These are phyloP conservation scores for Gryganskiella cystojenkinii DNA, from an alignment of 192 early-diverging fungal genomes.

Conservation along the genomic window DNA sequence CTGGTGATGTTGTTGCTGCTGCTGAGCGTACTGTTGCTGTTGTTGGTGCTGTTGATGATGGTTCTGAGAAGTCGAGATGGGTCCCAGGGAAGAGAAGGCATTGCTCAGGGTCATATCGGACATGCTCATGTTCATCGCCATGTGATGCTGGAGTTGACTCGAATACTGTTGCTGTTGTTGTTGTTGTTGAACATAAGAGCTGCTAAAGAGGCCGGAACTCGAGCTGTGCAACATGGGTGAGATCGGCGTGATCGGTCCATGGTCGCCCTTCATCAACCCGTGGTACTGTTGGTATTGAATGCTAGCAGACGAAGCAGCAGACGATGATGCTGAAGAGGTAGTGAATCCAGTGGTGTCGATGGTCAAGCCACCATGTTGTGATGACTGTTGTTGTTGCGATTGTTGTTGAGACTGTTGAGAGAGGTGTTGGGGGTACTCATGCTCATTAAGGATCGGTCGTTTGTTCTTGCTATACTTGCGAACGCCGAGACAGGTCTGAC, in stretches of 20 bases:
- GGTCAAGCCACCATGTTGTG: constrained; percentile 8
- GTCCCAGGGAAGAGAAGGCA: constrained; percentile 1
- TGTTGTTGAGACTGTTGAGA: constrained; percentile 23
- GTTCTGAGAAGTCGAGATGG: not conserved
- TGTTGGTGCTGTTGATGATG: constrained; percentile 1
- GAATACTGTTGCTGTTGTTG: not conserved
- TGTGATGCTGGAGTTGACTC: constrained; percentile 20
- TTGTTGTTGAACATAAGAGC: no score
- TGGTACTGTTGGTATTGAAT: constrained; percentile 19
- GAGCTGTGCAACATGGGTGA: constrained; percentile 32
- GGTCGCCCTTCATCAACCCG: constrained; percentile 23
- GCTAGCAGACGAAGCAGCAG: not conserved
- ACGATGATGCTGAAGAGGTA: constrained; percentile 3
- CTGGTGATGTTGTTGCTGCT: not conserved
- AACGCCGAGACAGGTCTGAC: constrained; percentile 23
- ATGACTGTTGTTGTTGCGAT: constrained; percentile 8
- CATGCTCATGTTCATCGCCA: constrained; percentile 27
- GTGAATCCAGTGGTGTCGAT: constrained; percentile 13
- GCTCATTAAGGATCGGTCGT: constrained; percentile 17
- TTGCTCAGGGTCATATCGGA: constrained; percentile 37
- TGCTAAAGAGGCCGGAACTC: constrained; percentile 28
- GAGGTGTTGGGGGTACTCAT: constrained; percentile 18
- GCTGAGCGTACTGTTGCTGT: not conserved
- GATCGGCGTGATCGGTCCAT: constrained; percentile 45
- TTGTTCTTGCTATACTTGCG: constrained; percentile 37